phyloP scores from a whole-genome alignment of 768 basidiomycete genomes.

The Podaxis rugospora region DNA sequence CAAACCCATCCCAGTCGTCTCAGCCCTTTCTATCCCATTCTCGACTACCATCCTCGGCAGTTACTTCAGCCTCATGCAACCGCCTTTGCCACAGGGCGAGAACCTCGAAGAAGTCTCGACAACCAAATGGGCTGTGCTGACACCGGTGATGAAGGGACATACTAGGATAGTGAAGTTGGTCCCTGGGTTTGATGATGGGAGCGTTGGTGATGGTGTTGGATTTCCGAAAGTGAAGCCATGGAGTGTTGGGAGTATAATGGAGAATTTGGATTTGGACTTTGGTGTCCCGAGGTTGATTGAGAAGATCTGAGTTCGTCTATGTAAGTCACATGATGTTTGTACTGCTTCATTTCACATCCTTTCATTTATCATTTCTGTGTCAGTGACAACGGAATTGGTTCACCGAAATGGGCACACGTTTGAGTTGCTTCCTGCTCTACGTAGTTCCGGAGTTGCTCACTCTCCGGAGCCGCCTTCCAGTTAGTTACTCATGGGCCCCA shows the following conservation, averaged over 20 bases:
- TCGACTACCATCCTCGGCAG: slow-evolving; percentile 16
- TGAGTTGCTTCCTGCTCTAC: too few relatives aligned
- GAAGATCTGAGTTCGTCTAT: neutral
- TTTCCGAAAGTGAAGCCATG: slow-evolving; percentile 9
- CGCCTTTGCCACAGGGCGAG: neutral
- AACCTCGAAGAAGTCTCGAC: slow-evolving; percentile 4
- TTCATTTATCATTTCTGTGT: too few relatives aligned
- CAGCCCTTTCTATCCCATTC: slow-evolving; percentile 18
- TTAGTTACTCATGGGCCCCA: too few relatives aligned
- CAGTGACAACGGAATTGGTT: too few relatives aligned
- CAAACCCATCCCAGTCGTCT: slow-evolving; percentile 22
- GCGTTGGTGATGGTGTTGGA: slow-evolving; percentile 7
- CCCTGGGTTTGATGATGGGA: slow-evolving; percentile 9
- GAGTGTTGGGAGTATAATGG: neutral
- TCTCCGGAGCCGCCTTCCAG: too few relatives aligned
- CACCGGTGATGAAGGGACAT: neutral
- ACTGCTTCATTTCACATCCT: too few relatives aligned
- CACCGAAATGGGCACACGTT: too few relatives aligned
- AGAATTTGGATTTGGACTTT: slow-evolving; percentile 4
- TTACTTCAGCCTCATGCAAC: slow-evolving; percentile 4
- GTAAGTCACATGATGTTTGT: too few relatives aligned
- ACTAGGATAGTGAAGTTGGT: neutral
- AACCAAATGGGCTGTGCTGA: slow-evolving; percentile 7
- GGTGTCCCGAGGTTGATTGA: neutral
- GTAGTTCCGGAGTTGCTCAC: too few relatives aligned